Conservation (phyloP, 2,329 filamentous ascomycete species). For the Aspergillus flavus region DNA sequence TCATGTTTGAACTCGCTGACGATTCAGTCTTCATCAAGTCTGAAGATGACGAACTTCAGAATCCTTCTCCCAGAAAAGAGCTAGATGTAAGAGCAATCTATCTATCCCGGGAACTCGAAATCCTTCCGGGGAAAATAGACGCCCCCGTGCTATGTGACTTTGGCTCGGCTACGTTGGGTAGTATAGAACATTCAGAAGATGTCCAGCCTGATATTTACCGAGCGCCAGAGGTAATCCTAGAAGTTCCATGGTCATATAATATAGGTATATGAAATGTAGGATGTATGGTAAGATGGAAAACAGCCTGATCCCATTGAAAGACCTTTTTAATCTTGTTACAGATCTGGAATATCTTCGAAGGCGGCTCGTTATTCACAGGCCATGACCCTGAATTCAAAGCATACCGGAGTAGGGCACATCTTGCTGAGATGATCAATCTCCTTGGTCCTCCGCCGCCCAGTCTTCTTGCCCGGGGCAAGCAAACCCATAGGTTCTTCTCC, state of each 20-base stretch:
- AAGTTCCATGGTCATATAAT: no score
- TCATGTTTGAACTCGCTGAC: constrained; percentile 48
- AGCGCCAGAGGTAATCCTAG: constrained; percentile 51
- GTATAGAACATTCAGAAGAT: constrained; percentile 32
- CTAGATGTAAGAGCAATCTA: constrained; percentile 48
- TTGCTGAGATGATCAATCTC: constrained; percentile 53
- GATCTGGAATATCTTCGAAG: constrained; percentile 56
- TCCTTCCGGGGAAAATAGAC: constrained; percentile 33
- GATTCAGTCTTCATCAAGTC: constrained; percentile 45
- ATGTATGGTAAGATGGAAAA: no score
- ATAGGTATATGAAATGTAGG: no score
- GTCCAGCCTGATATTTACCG: constrained; percentile 40
- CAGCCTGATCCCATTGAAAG: no score
- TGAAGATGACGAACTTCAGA: constrained; percentile 43
- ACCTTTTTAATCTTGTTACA: constrained; percentile 20
- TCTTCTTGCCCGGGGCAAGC: constrained; percentile 36
- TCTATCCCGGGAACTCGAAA: constrained; percentile 42
- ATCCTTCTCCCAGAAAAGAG: constrained; percentile 48
- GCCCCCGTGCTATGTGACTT: constrained; percentile 53
- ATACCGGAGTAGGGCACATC: constrained; percentile 50
- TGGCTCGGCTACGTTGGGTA: constrained; percentile 48
- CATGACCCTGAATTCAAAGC: constrained; percentile 40
- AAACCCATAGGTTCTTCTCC: constrained; percentile 44
- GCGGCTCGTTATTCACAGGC: constrained; percentile 48
- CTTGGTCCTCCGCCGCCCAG: constrained; percentile 47